Conservation (phyloP, 2,329 filamentous ascomycete species). For the Chrysoporthe cubensis region DNA sequence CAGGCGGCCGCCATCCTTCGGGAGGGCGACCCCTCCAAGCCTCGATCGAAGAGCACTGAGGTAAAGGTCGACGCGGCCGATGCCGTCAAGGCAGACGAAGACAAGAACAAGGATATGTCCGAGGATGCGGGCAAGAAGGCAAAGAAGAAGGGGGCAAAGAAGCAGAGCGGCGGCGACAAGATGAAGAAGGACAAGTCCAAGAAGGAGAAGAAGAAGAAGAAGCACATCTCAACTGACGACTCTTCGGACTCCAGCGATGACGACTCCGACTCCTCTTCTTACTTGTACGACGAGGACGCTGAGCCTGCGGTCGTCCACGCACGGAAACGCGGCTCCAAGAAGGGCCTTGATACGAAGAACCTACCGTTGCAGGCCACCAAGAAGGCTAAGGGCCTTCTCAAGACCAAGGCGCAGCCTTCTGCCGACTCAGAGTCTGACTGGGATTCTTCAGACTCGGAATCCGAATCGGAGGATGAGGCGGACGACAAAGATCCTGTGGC, state of each 20-base stretch:
- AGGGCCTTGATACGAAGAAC: background rate
- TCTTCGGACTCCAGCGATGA: slow-evolving; percentile 15
- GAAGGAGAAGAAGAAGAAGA: slow-evolving; percentile 18
- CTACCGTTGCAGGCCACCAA: background rate
- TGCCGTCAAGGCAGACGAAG: background rate
- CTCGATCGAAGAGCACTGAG: slow-evolving; percentile 15
- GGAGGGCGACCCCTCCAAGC: slow-evolving; percentile 16
- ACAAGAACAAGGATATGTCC: slow-evolving; percentile 8
- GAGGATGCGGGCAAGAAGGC: background rate
- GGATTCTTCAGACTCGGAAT: slow-evolving; percentile 9
- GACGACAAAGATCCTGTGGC: background rate
- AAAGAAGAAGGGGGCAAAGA: slow-evolving; percentile 8
- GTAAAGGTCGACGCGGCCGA: slow-evolving; percentile 13
- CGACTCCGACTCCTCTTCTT: background rate
- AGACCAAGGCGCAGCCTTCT: background rate
- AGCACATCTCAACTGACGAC: slow-evolving; percentile 5
- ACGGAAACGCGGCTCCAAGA: slow-evolving; percentile 8
- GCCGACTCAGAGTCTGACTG: slow-evolving; percentile 7
- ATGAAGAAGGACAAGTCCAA: slow-evolving; percentile 12
- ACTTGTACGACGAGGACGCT: background rate
- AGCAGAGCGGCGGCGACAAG: background rate
- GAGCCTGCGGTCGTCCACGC: slow-evolving; percentile 1
- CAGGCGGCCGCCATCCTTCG: slow-evolving; percentile 13
- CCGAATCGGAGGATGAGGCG: background rate
- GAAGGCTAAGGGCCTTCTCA: background rate